Base-by-base conservation (phyloP, 108 stramenopile genomes). In the Fistulifera pelliculosa region DNA sequence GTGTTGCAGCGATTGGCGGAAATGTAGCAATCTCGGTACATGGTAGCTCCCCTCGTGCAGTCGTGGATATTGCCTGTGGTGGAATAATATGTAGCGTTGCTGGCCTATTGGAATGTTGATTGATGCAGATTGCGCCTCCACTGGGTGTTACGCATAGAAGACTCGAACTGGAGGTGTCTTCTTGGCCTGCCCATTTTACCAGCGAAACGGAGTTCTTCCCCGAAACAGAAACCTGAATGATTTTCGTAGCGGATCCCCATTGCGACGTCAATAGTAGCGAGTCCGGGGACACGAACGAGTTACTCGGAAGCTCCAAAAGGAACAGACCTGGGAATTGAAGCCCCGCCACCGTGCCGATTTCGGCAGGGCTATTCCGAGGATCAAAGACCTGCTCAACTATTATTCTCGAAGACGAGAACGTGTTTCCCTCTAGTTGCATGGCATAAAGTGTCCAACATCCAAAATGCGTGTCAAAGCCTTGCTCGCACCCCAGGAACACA, bases 291-390 rank as follows among this genome's bases (percentile, higher is more conserved):
- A 21, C 49, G 4, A 38, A 66, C 71, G 44, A 80, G 28, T 66
- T 41, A 16, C 58, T 45, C 17, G 80, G 81, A 35, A 89, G 54
- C 56, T 89, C 75, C 23, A 58, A 60, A 10, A 77, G 5, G 41
- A 77, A 89, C 0, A 89, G 54, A 3, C 87, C 87, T 13, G 87
- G 87, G 69, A 89, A 89, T 25, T 55, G 41, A 56, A 87, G 61
- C 0, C 66, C 70, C 0, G 63, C 61, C 14, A 80, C 69, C 7
- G 14, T 47, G 1, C 12, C 50, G 28, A 54, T 47, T 14, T 53
- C 65, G 39, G 55, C 53, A 35, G 10, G 31, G 12, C 31, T 35
- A 35, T 35, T 35, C 31, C 31, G 31, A 35, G 31, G 31, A 8
- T 35, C 31, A 8, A 22, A 8, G 61, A 42, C 10, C 58, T 47